Evolutionary conservation across 257 asterid genomes (phyloP), one percentile per base, ranked within the genome.

Genomic region (Buddleja alternifolia): DNA sequence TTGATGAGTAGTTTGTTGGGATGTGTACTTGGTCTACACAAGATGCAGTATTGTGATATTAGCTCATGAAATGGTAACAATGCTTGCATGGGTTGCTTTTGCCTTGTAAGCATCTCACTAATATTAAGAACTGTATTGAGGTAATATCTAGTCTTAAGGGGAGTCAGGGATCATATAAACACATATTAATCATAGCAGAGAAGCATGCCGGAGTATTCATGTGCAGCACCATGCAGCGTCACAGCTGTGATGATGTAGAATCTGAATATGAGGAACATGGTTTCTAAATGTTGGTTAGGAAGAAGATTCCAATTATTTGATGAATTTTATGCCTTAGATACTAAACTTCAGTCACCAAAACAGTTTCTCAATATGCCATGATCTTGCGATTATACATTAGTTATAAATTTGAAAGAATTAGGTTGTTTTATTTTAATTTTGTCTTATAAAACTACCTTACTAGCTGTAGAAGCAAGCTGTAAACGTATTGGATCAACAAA

Each of bases 1-100:
- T 47, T 48, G 66, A 53, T 42, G 59, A 53, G 21, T 69, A 21
- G 48, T 50, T 74, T 66, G 47, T 17, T 17, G 47, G 53, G 67
- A 73, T 63, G 45, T 77, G 4, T 15, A 40, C 24, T 10, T 29
- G 52, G 59, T 47, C 41, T 16, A 32, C 20, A 54, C 56, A 64
- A 36, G 59, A 8, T 53, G 44, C 12, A 14, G 59, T 70, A n/a
- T 20, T 47, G 40, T 36, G 57, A 46, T 59, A 15, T 53, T 40
- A 44, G 50, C 29, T 16, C 21, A 40, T 17, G 19, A 29, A 29
- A 15, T 56, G 24, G 7, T 32, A 42, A 32, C 37, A 52, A 19
- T 32, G 70, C 20, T 23, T 21, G 5, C 54, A 10, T 17, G 34
- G 45, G 44, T 42, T 37, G 19, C 21, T 67, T 1, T 37, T 46